Base-by-base conservation (phyloP, 1,284 basidiomycete genomes). In the Boletus smithii region DNA sequence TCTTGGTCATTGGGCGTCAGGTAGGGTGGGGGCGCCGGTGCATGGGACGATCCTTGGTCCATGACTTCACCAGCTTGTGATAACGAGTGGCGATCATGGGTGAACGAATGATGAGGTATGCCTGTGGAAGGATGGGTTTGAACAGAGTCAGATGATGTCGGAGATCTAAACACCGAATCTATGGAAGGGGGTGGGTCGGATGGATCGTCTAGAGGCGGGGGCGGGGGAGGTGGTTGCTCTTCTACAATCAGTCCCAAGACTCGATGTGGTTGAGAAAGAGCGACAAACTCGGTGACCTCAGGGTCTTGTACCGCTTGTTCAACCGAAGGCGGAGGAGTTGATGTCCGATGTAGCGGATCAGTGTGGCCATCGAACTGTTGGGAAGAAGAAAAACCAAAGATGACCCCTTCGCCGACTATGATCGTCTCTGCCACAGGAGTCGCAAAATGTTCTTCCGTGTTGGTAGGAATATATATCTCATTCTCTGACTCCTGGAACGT, bases 141-240 rank as follows among this genome's bases (percentile, higher is more conserved):
- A 17, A 72, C 72, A 31, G 74, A 71, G 36, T 69, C 68, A 24
- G 73, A 57, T 8, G 65, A 66, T 17, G 73, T 71, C 13, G 81
- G 82, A 7, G 78, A 79, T 48, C 85, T 73, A 62, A 86, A 89
- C 42, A 83, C 85, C 9, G 85, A 83, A 64, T 90, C 84, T 61
- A 91, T 89, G 4, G 81, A 84, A 13, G 87, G 88, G 3, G 89
- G 90, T 23, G 85, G 85, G 63, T 89, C 85, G 2, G 84, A 84
- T 18, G 89, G 89, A 66, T 92, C 89, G 58, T 91, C 88, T 71
- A 90, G 77, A n/a, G 83, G 77, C 31, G 85, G 87, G 0, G 87
- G 85, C 1, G 86, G 87, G 0, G 87, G 88, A 0, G 85, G 87
- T 22, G 70, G 71, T 48, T 75, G 53, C 55, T 60, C 76, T 51